These are phyloP conservation scores for Hemisphaericaspora subhashii DNA, from an alignment of 1,139 yeast genomes.

Conservation along the genomic window DNA sequence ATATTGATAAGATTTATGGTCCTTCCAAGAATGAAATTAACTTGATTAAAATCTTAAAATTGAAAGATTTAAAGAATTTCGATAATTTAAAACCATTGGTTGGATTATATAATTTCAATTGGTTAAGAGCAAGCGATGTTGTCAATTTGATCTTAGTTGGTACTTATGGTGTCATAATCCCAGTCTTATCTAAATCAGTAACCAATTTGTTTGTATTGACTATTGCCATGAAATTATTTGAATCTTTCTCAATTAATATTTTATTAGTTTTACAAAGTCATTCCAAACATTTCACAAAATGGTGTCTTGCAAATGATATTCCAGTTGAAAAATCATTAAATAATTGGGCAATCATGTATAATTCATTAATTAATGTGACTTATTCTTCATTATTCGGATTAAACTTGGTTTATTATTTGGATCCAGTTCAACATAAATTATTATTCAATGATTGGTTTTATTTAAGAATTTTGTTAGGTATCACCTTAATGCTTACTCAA, in stretches of 20 bases:
- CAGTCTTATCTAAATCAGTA: conserved; percentile 34
- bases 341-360: conserved; percentile 77
- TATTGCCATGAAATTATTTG: conserved; percentile 50
- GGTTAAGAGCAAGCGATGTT: conserved; percentile 65
- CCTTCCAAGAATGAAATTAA: conserved; percentile 43
- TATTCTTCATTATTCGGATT: conserved; percentile 48
- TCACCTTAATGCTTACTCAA: conserved; percentile 57
- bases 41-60: conserved; percentile 34
- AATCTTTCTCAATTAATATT: conserved; percentile 52
- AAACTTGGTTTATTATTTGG: conserved; percentile 31
- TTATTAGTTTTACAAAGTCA: conserved; percentile 63
- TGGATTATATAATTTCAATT: conserved; percentile 62
- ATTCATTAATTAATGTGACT: conserved; percentile 47
- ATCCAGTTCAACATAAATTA: conserved; percentile 18
- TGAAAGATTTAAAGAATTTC: conserved; percentile 46
- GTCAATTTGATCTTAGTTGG: conserved; percentile 50
- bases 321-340: conserved; percentile 69
- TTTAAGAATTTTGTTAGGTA: conserved; percentile 61
- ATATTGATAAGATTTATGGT: conserved; percentile 78
- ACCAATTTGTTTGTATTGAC: conserved; percentile 47
- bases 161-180: conserved; percentile 46
- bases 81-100: conserved; percentile 62
- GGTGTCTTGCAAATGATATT: conserved; percentile 66
- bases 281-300: conserved; percentile 63
- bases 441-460: conserved; percentile 44